Conservation (phyloP, 257 asterid species). For the Hygrophila difformis region DNA sequence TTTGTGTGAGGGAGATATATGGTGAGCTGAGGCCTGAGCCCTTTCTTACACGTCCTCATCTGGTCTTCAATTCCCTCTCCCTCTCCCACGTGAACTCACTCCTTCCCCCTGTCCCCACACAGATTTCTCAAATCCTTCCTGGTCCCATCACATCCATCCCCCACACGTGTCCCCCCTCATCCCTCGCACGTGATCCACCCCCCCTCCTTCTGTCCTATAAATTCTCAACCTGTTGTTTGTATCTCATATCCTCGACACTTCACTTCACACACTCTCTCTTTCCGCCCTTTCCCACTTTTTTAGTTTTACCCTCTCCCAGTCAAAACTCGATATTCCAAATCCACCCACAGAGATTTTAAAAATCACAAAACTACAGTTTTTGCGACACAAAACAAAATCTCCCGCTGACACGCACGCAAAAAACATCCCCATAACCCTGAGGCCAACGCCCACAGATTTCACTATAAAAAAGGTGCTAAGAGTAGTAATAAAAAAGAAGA, state of each 20-base stretch:
- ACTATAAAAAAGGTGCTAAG: constrained; percentile 11
- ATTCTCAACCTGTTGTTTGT: constrained; percentile 36
- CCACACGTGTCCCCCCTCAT: constrained; percentile 38
- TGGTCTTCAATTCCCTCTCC: too few species aligned
- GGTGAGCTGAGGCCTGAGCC: too few species aligned
- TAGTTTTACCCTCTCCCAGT: too few species aligned
- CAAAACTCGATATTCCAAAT: too few species aligned
- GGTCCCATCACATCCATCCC: constrained; percentile 18
- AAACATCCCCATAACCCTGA: too few species aligned
- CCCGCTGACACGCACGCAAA: too few species aligned
- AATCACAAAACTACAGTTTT: too few species aligned
- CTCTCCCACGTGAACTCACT: constrained; percentile 27
- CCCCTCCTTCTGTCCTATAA: constrained; percentile 31
- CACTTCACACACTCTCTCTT: too few species aligned
- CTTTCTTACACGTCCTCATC: constrained; percentile 24
- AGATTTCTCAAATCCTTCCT: constrained; percentile 30
- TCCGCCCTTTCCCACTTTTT: neutral
- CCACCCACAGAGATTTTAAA: too few species aligned
- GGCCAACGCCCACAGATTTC: too few species aligned
- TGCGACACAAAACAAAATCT: too few species aligned
- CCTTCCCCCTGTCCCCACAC: constrained; percentile 28
- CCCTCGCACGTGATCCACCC: constrained; percentile 38
- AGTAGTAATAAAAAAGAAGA: constrained; percentile 13
- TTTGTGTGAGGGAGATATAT: too few species aligned
- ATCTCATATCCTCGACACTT: constrained; percentile 34